Evolutionary conservation across 768 basidiomycete genomes (phyloP), one percentile per base, ranked within the genome.

Genomic region (Tricholoma flavovirens): DNA sequence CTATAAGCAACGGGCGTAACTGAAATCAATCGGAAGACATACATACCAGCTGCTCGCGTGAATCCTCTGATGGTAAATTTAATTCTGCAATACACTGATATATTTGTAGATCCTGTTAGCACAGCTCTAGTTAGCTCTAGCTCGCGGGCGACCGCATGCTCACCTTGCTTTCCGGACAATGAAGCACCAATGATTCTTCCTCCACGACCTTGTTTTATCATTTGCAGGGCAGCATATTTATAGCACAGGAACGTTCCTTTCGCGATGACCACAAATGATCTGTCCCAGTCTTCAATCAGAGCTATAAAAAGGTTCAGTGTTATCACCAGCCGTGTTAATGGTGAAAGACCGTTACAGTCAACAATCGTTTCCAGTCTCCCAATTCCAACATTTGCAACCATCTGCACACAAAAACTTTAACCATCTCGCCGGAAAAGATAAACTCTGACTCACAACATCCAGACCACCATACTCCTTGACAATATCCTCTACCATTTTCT

Each of bases 61-160:
- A 79, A 59, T 14, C 73, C 75, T 24, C 75, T 66, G 0, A 80
- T 50, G 2, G 75, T 76, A 59, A 77, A 77, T 60, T 80, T 78
- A 4, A 71, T 72, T 0, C 69, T 62, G 40, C 60, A 62, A 56
- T 79, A 79, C 5, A 68, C 59, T 15, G 56, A 42, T n/a, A 62
- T 32, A 10, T 36, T 42, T 6, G 50, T 54, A 21, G 43, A 21
- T 9, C 60, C 62, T 63, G 12, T 2, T 10, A 11, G 15, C 3
- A 5, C 29, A 32, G 10, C n/a, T 15, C n/a, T 11, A n/a, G 24
- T 49, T 17, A 12, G 19, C 5, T 22, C 30, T 11, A 33, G 3
- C 24, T 38, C 40, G 26, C 12, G 0, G 8, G 8, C 33, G 12
- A 57, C 35, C 5, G 22, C 7, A 42, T n/a, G 8, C 14, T 26